phyloP scores from a whole-genome alignment of 164 flowering plant species.

The Stephania japonica region DNA sequence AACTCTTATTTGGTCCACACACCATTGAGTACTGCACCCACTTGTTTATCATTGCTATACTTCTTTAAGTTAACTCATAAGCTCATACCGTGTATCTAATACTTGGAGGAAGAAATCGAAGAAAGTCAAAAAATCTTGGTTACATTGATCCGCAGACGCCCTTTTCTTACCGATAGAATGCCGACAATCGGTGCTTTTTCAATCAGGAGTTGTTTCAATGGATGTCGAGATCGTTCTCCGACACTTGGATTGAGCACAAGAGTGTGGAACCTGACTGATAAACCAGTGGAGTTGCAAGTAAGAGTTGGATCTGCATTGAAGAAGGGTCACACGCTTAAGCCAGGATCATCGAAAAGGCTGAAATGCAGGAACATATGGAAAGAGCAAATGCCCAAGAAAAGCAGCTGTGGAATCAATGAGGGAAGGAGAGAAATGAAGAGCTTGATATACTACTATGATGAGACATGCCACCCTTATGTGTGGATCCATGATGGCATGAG shows the following conservation, averaged over 20 bases:
- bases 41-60: no score
- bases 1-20: no score
- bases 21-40: no score
- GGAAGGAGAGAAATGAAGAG: constrained; percentile 35
- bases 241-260: constrained; percentile 45
- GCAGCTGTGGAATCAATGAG: neutral
- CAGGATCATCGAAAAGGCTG: constrained; percentile 68
- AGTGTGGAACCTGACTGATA: constrained; percentile 61
- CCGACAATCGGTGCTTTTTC: constrained; percentile 22
- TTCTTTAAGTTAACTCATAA: neutral
- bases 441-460: constrained; percentile 59
- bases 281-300: constrained; percentile 65
- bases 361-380: constrained; percentile 64
- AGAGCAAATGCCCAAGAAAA: constrained; percentile 50
- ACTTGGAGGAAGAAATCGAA: neutral
- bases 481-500: constrained; percentile 72
- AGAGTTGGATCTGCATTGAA: constrained; percentile 76
- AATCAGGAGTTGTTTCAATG: constrained; percentile 37
- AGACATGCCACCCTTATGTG: constrained; percentile 66
- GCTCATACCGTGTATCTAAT: neutral
- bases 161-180: constrained; percentile 17
- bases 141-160: neutral
- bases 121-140: neutral
- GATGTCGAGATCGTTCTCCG: constrained; percentile 41
- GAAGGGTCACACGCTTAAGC: constrained; percentile 63